phyloP scores from a whole-genome alignment of 495 filamentous ascomycete species.

The Penicilliopsis zonata region DNA sequence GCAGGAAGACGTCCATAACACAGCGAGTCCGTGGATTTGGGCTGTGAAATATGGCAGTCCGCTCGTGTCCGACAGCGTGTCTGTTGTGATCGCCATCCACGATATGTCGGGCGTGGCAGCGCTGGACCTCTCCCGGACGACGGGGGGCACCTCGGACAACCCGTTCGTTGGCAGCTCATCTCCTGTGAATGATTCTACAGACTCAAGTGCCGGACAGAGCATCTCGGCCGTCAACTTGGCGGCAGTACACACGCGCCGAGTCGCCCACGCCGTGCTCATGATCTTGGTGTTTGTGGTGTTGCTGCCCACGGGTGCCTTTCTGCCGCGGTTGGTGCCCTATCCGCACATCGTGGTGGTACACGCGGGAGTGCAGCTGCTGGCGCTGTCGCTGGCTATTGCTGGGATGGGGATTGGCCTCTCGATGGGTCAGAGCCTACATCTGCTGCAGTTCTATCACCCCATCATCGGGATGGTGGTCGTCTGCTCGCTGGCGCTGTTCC shows the following conservation, averaged over 20 bases:
- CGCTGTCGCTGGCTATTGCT: slow-evolving; percentile 41
- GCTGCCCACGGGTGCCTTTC: slow-evolving; percentile 38
- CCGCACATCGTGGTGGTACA: slow-evolving; percentile 35
- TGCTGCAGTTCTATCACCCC: slow-evolving; percentile 18
- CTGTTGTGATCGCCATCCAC: slow-evolving; percentile 42
- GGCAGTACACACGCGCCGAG: slow-evolving; percentile 6
- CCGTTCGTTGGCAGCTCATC: slow-evolving; percentile 34
- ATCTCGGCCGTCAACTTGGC: neutral
- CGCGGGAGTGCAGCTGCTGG: slow-evolving; percentile 42
- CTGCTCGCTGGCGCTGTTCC: slow-evolving; percentile 43
- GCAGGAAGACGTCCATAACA: slow-evolving; percentile 26
- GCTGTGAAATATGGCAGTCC: slow-evolving; percentile 44
- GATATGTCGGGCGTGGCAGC: slow-evolving; percentile 32
- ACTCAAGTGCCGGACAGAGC: too few relatives aligned
- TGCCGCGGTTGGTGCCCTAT: slow-evolving; percentile 27
- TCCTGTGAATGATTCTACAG: neutral
- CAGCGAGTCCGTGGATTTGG: slow-evolving; percentile 50
- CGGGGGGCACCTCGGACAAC: slow-evolving; percentile 42
- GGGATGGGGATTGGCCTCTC: slow-evolving; percentile 53
- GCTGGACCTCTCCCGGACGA: slow-evolving; percentile 44
- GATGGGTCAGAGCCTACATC: slow-evolving; percentile 15
- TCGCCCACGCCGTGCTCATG: slow-evolving; percentile 32
- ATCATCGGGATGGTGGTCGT: slow-evolving; percentile 49
- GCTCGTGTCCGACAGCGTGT: slow-evolving; percentile 35
- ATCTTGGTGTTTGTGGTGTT: slow-evolving; percentile 28